These are phyloP conservation scores for Apophysomyces variabilis DNA, from an alignment of 371 early-diverging fungal genomes.

Conservation along the genomic window DNA sequence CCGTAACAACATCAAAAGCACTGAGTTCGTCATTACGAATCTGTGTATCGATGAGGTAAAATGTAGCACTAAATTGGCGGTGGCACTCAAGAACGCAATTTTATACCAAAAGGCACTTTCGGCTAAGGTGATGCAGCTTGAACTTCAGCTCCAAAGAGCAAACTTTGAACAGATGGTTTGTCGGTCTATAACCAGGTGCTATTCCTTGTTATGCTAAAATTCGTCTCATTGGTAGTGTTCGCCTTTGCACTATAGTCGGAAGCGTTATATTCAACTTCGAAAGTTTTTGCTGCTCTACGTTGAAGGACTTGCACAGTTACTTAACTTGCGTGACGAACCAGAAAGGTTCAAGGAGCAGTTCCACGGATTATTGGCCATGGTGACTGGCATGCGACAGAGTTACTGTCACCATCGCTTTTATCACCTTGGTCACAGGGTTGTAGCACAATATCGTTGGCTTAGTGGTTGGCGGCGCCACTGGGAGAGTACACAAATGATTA, in stretches of 20 bases:
- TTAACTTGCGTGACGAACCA: not conserved
- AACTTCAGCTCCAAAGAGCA: constrained; percentile 2
- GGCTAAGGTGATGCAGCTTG: not conserved
- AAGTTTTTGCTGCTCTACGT: not conserved
- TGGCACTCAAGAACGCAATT: not conserved
- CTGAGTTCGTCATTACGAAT: not conserved
- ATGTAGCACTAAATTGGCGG: not conserved
- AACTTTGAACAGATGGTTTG: constrained; percentile 7
- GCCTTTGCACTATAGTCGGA: constrained; percentile 5
- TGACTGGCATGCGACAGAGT: not conserved
- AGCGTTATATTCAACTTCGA: not conserved
- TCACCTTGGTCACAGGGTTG: not conserved
- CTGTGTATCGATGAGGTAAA: not conserved
- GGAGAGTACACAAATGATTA: not conserved
- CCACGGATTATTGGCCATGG: not conserved
- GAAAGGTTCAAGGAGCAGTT: not conserved
- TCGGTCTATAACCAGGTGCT: no score
- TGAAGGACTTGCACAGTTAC: not conserved
- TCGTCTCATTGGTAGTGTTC: constrained; percentile 9
- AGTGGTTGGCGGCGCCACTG: not conserved
- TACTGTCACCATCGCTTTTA: not conserved
- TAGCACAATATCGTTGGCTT: constrained; percentile 5
- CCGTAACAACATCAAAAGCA: not conserved
- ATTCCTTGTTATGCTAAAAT: no score
- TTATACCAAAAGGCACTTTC: not conserved